phyloP scores from a whole-genome alignment of 1,284 basidiomycete genomes.

The Papiliotrema flavescens region DNA sequence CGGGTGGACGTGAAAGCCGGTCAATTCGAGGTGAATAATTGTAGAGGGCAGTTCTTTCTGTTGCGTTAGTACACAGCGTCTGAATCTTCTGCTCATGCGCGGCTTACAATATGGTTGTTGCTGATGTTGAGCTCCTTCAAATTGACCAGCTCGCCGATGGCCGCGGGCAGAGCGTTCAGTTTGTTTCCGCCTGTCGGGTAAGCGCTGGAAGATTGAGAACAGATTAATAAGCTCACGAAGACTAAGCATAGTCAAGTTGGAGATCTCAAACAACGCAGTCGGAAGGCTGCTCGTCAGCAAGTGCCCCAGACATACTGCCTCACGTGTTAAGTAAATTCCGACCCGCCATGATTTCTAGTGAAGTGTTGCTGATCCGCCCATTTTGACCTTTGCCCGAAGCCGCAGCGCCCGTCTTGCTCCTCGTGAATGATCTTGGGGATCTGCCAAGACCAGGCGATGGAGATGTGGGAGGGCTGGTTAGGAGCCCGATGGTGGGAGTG shows the following conservation, averaged over 20 bases:
- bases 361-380: not conserved
- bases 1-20: slow-evolving; percentile 22
- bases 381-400: not conserved
- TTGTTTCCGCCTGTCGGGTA: slow-evolving; percentile 33
- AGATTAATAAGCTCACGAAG: slow-evolving; percentile 28
- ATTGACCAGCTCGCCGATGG: slow-evolving; percentile 40
- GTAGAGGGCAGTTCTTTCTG: slow-evolving; percentile 44
- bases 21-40: slow-evolving; percentile 35
- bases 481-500: not conserved
- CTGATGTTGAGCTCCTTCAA: slow-evolving; percentile 46
- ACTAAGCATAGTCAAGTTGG: slow-evolving; percentile 39
- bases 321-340: slow-evolving; percentile 37
- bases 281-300: slow-evolving; percentile 31
- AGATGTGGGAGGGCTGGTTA: not conserved
- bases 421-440: slow-evolving; percentile 9
- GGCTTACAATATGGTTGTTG: slow-evolving; percentile 43
- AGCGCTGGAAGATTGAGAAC: not conserved
- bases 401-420: slow-evolving; percentile 33
- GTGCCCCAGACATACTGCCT: too few species aligned
- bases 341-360: slow-evolving; percentile 19
- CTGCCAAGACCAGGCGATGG: too few species aligned
- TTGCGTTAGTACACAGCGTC: not conserved
- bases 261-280: slow-evolving; percentile 44
- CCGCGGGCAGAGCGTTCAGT: slow-evolving; percentile 39
- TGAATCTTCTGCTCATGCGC: not conserved